Percentiles rank a stretch among this genome's conserved stretches.
Evolutionary conservation across 2,329 filamentous ascomycete species (phyloP).

Genomic region (Paraphoma chrysanthemicola): DNA sequence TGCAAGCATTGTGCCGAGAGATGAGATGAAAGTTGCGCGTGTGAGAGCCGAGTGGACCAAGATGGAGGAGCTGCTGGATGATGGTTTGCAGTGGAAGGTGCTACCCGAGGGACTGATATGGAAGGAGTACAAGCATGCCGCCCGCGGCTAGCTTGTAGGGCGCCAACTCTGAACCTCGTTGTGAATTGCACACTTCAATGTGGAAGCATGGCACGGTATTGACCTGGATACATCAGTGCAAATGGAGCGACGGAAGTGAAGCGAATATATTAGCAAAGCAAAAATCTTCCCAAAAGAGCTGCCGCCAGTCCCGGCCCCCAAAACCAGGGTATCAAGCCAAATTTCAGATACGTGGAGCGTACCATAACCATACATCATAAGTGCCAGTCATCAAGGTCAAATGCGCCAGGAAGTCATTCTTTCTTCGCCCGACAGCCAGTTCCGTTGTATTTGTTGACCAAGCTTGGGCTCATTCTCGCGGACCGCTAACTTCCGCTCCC

Average conservation of each 20-base stretch:
- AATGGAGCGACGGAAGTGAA: background rate
- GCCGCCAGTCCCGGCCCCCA: too few relatives aligned
- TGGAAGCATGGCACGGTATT: too few relatives aligned
- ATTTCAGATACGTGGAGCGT: background rate
- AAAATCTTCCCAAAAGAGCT: background rate
- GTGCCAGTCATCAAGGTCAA: too few relatives aligned
- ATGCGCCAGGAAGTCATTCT: too few relatives aligned
- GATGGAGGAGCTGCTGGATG: slow-evolving; percentile 21
- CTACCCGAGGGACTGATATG: slow-evolving; percentile 25
- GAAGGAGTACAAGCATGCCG: slow-evolving; percentile 18
- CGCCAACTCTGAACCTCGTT: too few relatives aligned
- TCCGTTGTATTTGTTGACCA: too few relatives aligned
- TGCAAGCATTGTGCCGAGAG: slow-evolving; percentile 22
- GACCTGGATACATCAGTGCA: too few relatives aligned
- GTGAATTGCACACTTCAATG: too few relatives aligned
- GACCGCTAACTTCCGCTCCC: slow-evolving; percentile 43
- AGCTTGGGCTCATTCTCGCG: slow-evolving; percentile 14
- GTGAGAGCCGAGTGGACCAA: slow-evolving; percentile 24
- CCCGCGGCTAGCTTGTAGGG: background rate
- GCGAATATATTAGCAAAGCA: background rate
- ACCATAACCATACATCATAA: background rate
- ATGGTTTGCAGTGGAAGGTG: slow-evolving; percentile 25
- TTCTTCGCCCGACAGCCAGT: too few relatives aligned
- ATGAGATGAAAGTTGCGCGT: slow-evolving; percentile 4
- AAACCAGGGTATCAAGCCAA: background rate